Evolutionary conservation across 768 basidiomycete species (phyloP).

Genomic region (Suillus brevipes): DNA sequence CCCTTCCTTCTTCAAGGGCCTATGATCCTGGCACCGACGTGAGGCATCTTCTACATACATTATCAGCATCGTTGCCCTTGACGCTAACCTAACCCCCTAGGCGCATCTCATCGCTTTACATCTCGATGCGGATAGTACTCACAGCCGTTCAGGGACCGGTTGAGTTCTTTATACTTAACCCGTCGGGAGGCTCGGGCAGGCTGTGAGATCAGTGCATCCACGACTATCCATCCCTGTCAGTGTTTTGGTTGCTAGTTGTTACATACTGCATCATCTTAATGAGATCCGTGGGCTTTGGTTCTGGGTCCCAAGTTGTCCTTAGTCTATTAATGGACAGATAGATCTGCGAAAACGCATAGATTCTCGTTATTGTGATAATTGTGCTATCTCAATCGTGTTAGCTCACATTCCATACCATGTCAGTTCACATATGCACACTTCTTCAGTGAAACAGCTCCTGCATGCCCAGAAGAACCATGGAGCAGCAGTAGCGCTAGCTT

Average conservation of each 20-base stretch:
- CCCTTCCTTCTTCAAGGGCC: conserved; percentile 64
- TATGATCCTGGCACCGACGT: conserved; percentile 35
- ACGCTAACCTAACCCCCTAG: neutral
- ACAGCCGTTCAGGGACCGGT: conserved; percentile 12
- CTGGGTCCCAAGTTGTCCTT: neutral
- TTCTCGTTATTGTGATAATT: neutral
- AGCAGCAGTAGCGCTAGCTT: too few species aligned
- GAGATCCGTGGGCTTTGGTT: conserved; percentile 17
- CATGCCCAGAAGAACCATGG: neutral
- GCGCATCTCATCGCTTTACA: neutral
- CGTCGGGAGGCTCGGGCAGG: conserved; percentile 4
- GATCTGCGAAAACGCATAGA: neutral
- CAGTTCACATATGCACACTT: neutral
- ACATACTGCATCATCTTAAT: conserved; percentile 26
- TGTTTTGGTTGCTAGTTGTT: conserved; percentile 18
- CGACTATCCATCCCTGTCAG: conserved; percentile 29
- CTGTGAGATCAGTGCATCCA: conserved; percentile 25
- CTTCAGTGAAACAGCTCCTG: neutral
- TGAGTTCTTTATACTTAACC: neutral
- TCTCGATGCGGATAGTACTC: neutral
- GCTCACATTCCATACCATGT: neutral
- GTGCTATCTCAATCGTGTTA: neutral
- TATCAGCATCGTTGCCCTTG: neutral
- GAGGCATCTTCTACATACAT: neutral
- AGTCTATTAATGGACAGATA: conserved; percentile 12